Evolutionary conservation across 306 rosid species (phyloP).

Genomic region (Cicer yamashitae): DNA sequence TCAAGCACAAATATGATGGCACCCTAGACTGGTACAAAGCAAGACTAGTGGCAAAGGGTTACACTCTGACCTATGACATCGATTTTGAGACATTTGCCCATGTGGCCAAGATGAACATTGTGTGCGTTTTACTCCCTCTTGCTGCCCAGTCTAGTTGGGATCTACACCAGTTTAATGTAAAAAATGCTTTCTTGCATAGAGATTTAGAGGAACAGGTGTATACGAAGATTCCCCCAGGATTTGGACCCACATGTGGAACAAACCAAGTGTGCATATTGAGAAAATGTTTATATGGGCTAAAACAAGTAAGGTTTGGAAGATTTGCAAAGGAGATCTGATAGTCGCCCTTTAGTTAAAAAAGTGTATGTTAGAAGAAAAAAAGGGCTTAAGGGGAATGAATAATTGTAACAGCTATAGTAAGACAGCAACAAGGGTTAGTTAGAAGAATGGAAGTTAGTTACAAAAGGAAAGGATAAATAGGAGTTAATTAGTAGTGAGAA

Average conservation of each 20-base stretch:
- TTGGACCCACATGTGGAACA: neutral
- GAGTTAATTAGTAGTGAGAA: neutral
- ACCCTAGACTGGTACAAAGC: no score
- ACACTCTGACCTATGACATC: no score
- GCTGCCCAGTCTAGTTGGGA: neutral
- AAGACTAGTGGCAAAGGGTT: no score
- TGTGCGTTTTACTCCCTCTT: neutral
- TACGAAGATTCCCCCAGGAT: neutral
- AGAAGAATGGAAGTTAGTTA: neutral
- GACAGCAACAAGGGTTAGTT: neutral
- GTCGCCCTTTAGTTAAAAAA: neutral
- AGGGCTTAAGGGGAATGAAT: neutral
- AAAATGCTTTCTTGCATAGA: neutral
- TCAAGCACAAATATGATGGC: no score
- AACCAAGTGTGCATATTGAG: neutral
- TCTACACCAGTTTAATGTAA: neutral
- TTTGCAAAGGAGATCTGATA: neutral
- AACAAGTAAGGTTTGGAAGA: no score
- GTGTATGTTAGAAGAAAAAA: no score
- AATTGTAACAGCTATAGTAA: neutral
- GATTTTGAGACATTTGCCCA: no score
- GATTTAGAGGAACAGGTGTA: neutral
- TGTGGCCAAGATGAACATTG: no score
- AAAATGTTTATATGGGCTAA: neutral
- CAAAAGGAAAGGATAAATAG: neutral